Base-by-base conservation (phyloP, 768 basidiomycete species). In the Lanmaoa rubissima region DNA sequence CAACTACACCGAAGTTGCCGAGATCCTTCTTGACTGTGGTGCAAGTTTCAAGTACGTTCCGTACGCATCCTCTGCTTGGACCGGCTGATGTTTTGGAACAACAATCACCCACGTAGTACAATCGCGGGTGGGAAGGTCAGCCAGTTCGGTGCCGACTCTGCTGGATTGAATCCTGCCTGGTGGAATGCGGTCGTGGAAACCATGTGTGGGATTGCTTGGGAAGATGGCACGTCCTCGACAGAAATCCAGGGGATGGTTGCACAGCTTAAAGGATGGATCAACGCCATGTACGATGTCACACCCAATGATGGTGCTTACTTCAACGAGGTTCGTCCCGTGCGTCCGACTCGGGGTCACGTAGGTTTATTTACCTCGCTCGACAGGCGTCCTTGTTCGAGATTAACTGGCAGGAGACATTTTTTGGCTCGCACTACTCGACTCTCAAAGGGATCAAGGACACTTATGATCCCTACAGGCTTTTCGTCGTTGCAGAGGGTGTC, bases 101-200 rank as follows among this genome's bases (percentile, higher is more conserved):
- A 31, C 12, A 7, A 40, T 34, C 1, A 14, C 14, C 4, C 19
- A 4, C 44, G 4, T 2, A 82, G 80, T 36, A 64, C 69, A 10
- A 65, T 80, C 7, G 74, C 68, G 7, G 81, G 81, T 2, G 79
- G 82, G 1, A 74, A 72, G 5, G 79, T 79, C 12, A 68, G 73
- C 4, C 62, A 64, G 21, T 62, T 70, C 2, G 62, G 74, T 24
- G 74, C 79, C 0, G 66, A 73, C 44, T 73, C 76, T 4, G 68
- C 72, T 13, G 80, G 76, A 11, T 53, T 81, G n/a, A 74, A 80
- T 64, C 80, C 79, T 12, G 76, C 75, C 3, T 83, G 80, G 79
- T 71, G 81, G 5, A 69, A 72, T 14, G 72, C 79, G 0, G 44
- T 80, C 11, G 64, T 71, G 6, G 64, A 78, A 31, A 60, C 71